These are phyloP conservation scores for Poa pratensis DNA, from an alignment of 176 grass and related monocot genomes.

Conservation along the genomic window DNA sequence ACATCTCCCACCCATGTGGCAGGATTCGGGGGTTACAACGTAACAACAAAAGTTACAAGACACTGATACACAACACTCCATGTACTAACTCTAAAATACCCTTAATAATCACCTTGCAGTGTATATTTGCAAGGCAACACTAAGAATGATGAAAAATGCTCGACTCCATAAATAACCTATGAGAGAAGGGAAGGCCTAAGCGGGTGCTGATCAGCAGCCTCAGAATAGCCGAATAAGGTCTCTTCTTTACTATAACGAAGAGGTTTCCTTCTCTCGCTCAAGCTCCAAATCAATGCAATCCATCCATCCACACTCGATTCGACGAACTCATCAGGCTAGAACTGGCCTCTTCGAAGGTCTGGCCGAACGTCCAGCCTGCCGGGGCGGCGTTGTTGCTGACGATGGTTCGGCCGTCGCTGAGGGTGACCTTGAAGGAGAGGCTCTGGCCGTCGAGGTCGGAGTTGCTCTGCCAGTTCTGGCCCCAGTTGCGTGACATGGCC, in stretches of 20 bases:
- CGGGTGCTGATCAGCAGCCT: constrained; percentile 83
- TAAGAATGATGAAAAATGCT: no score
- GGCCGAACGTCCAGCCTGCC: constrained; percentile 78
- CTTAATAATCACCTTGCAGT: no score
- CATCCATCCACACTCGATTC: constrained; percentile 26
- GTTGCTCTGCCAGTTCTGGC: constrained; percentile 99
- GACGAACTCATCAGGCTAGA: constrained; percentile 27
- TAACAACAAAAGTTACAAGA: constrained; percentile 46
- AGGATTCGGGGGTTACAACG: constrained; percentile 36
- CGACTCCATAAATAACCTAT: no score
- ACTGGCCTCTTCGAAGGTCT: constrained; percentile 74
- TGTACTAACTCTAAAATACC: constrained; percentile 23
- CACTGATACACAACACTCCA: constrained; percentile 24
- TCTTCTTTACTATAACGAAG: constrained; percentile 51
- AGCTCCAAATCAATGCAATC: constrained; percentile 11
- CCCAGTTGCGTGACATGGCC: constrained; percentile 87
- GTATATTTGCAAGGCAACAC: no score
- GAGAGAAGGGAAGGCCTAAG: no score
- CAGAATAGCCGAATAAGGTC: constrained; percentile 54
- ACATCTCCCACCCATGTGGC: constrained; percentile 49
- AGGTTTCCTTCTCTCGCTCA: constrained; percentile 40
- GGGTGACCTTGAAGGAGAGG: constrained; percentile 77
- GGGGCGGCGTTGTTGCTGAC: constrained; percentile 62
- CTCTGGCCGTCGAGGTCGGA: constrained; percentile 68
- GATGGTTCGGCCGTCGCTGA: constrained; percentile 75